Base-by-base conservation (phyloP, 1,284 basidiomycete genomes). In the Rhizoctonia solani region DNA sequence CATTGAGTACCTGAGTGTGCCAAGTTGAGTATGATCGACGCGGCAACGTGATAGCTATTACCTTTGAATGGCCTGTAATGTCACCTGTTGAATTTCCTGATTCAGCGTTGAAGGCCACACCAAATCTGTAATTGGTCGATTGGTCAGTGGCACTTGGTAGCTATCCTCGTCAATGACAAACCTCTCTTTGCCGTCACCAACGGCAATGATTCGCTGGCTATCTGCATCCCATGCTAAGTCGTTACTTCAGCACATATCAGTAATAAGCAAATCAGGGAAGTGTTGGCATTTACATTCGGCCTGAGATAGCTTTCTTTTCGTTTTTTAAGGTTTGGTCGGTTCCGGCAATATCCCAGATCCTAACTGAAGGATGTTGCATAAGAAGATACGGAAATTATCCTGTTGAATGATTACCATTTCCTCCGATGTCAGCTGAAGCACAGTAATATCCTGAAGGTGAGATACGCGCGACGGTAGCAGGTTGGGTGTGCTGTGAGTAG, bases 171-270 rank as follows among this genome's bases (percentile, higher is more conserved):
- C 4, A 11, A n/a, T 37, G 25, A 29, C 85, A 71, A 69, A 93
- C 88, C 88, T 91, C 74, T 95, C 95, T 70, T 88, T 85, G 44
- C 96, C 96, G 70, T 98, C 93, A 54, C 97, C 97, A n/a, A 95
- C 96, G 16, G 90, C 94, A 55, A 98, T 90, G 72, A 99, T 90
- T 14, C 97, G 86, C 78, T 98, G 97, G 74, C 91, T 93, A 77
- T 99, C 97, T 2, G 90, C 91, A 74, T 99, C 97, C 95, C 95
- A 98, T 21, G 89, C 89, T 4, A 99, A 83, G 78, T 99, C 97
- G 73, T 95, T 95, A 73, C 90, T 92, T 52, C 19, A 59, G 49
- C 6, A 14, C 1, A 32, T 25, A 37, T 8, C 29, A 25, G 27
- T 34, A 11, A 23, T 13, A 66, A 27, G 13, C n/a, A 13, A 19